Evolutionary conservation across 2,329 filamentous ascomycete species (phyloP), one percentile per base, ranked within the genome.

Genomic region (Hymenoscyphus repandus): DNA sequence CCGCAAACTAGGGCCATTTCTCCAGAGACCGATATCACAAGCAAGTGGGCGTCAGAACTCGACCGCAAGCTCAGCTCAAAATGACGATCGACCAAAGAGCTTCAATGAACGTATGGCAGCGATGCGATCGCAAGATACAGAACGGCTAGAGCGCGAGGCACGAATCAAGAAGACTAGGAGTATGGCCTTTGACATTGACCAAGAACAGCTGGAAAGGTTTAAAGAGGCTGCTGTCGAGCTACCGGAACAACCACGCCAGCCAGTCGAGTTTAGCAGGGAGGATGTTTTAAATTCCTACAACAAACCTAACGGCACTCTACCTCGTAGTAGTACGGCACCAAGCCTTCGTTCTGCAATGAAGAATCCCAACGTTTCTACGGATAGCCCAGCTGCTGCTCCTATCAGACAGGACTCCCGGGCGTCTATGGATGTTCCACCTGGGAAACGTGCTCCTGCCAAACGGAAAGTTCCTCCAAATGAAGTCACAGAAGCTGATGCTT

Each of bases 21-120:
- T 80, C 38, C 70, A 72, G 53, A 70, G 72, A 54, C 65, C 74
- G 2, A 65, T 65, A 6, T 65, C 64, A 45, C 54, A 67, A 60
- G 40, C 49, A 43, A 39, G 52, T 58, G 58, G 44, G 47, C 56
- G 57, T 27, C 31, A 45, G 18, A 44, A 49, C 42, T 55, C 48
- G 32, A 44, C 47, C 12, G 46, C 49, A 7, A 45, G 46, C 17
- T 53, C 59, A 17, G 55, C 55, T 34, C 57, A 61, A 30, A 55
- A 54, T 41, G 58, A 59, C 15, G 52, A 68, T 59, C 84, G 82
- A 60, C 64, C 60, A 76, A 60, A 60, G 52, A 58, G 82, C 49
- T 99, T 97, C 69, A 96, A 88, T 64, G 90, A 97, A 68, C 78
- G 91, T 42, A 79, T 99, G 54, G 85, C 88, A 1, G 82, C 88